A percentile compares a stretch with the other conserved stretches of the same genome.
Conservation (phyloP, 1,284 basidiomycete species). For the Austroboletus niveus region DNA sequence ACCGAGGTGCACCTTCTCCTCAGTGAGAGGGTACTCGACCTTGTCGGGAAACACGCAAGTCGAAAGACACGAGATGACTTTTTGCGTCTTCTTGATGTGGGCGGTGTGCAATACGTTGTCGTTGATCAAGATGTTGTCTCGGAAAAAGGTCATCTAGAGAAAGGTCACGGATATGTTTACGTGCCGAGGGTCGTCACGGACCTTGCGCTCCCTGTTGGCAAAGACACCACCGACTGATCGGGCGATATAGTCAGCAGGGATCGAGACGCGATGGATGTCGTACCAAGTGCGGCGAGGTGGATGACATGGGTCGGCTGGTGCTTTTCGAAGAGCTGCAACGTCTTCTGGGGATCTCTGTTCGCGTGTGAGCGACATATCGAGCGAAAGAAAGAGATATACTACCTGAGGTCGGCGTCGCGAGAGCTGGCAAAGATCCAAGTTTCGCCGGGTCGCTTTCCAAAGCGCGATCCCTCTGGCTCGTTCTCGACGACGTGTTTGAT, state of each 20-base stretch:
- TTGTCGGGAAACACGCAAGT: constrained; percentile 90
- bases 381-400: constrained; percentile 49
- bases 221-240: constrained; percentile 81
- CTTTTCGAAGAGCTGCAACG: constrained; percentile 74
- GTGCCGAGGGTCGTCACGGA: constrained; percentile 23
- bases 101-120: constrained; percentile 82
- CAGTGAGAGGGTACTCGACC: constrained; percentile 85
- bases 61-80: constrained; percentile 84
- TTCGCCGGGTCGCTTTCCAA: constrained; percentile 73
- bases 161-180: not conserved
- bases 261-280: constrained; percentile 20
- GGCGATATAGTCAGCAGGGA: constrained; percentile 6
- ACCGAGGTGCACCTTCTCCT: constrained; percentile 84
- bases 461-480: constrained; percentile 73
- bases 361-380: not conserved
- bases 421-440: constrained; percentile 82
- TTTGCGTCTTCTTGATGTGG: constrained; percentile 59
- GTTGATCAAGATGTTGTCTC: constrained; percentile 90
- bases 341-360: constrained; percentile 60
- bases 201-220: constrained; percentile 90
- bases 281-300: constrained; percentile 83
- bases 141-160: constrained; percentile 74
- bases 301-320: constrained; percentile 91
- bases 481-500: constrained; percentile 76
- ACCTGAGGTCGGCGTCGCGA: constrained; percentile 78